Base-by-base conservation (phyloP, 768 basidiomycete genomes). In the Russula sp. region DNA sequence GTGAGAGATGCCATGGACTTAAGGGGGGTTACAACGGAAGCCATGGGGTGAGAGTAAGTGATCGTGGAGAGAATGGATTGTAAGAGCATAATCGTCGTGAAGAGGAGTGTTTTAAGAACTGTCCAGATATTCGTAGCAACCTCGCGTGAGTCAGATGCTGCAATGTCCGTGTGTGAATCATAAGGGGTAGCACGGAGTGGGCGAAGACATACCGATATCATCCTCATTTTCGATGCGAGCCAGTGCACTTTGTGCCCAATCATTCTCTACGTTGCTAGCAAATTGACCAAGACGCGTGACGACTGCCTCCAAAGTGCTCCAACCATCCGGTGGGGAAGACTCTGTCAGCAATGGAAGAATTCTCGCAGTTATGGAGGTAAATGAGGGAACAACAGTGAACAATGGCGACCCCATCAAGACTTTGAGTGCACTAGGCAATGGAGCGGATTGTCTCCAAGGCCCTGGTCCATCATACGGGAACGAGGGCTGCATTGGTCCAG, bases 61-160 rank as follows among this genome's bases (percentile, higher is more conserved):
- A 83, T 74, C 1, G 83, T 74, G 9, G 80, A 80, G 24, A 92
- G 78, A 10, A 83, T 76, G 7, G 84, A 79, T 65, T 91, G 87
- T 5, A 83, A 75, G 24, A 92, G 73, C 85, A 91, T 87, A 50
- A 92, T 78, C 3, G 75, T 82, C 30, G 83, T 81, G 73, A 93
- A 93, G n/a, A 93, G 76, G 0, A 90, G 72, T 0, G 86, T 89
- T 74, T 92, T 93, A 70, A 91, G 79, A 28, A 82, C 78, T 2
- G 76, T 76, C 91, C 90, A 93, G 10, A 86, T 77, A 28, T 78
- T 74, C n/a, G 78, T 79, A 2, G 78, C 72, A 22, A 83, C 64
- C 28, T 79, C 76, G 34, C 76, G 79, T 0, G 80, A 78, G 40
- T 79, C 79, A 18, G 77, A 74, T 9, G 77, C 83, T 84, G 64